These are phyloP conservation scores for Claviceps pazoutovae DNA, from an alignment of 2,329 filamentous ascomycete species.

Conservation along the genomic window DNA sequence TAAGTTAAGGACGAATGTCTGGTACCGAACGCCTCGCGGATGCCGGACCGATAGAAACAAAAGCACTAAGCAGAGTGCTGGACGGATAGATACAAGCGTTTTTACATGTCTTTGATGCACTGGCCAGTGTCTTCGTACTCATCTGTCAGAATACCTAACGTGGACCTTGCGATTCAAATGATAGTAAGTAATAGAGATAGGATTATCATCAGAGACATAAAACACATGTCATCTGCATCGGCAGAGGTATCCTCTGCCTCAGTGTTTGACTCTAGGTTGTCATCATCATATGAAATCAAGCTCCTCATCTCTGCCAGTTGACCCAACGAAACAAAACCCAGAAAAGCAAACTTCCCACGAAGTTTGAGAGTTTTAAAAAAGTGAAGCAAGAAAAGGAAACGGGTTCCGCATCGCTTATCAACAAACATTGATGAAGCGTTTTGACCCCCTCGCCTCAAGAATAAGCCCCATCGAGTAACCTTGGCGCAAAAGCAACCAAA, in stretches of 20 bases:
- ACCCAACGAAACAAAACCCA: constrained; percentile 9
- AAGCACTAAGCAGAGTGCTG: too few relatives aligned
- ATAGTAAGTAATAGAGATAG: background rate
- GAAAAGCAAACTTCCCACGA: constrained; percentile 27
- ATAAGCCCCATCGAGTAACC: constrained; percentile 99
- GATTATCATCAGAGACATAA: constrained; percentile 15
- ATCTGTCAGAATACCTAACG: too few relatives aligned
- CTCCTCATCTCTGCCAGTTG: constrained; percentile 10
- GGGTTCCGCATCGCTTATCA: constrained; percentile 8
- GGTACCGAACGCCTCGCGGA: too few relatives aligned
- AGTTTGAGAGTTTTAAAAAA: constrained; percentile 22
- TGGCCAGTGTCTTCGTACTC: too few relatives aligned
- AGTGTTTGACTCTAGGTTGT: constrained; percentile 93
- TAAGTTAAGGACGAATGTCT: too few relatives aligned
- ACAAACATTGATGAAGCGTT: constrained; percentile 6
- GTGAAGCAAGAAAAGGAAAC: constrained; percentile 10
- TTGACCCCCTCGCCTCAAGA: constrained; percentile 87
- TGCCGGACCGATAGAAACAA: too few relatives aligned
- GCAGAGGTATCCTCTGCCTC: constrained; percentile 35
- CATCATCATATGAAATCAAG: constrained; percentile 75
- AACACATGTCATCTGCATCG: constrained; percentile 18
- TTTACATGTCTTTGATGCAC: too few relatives aligned
- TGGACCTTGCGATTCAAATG: background rate
- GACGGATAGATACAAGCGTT: too few relatives aligned
- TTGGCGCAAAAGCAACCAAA: constrained; percentile 26